These are phyloP conservation scores for Ustilaginoidea virens DNA, from an alignment of 2,329 filamentous ascomycete species.

Conservation along the genomic window DNA sequence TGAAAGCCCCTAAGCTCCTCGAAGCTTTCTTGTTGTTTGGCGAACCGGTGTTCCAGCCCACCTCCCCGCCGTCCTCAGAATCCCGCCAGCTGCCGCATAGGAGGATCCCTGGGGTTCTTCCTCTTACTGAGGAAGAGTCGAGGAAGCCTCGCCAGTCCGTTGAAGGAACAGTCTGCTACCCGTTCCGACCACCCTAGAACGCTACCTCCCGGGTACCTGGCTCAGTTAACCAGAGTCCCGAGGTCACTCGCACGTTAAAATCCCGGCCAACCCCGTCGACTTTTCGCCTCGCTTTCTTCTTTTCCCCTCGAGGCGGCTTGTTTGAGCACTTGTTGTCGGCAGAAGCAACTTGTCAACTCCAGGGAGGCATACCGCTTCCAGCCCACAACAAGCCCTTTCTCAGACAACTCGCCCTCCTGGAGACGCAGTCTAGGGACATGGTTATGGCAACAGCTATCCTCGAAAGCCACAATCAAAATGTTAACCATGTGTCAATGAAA, in stretches of 20 bases:
- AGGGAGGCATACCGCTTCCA: background rate
- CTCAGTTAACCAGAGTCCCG: too few species aligned
- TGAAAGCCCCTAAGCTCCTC: conserved; percentile 31
- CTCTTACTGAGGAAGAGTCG: conserved; percentile 99
- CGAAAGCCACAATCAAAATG: conserved; percentile 34
- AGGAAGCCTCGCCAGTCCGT: conserved; percentile 90
- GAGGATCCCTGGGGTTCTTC: conserved; percentile 96
- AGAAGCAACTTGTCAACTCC: conserved; percentile 2
- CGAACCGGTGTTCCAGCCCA: conserved; percentile 28
- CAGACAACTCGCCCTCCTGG: conserved; percentile 2
- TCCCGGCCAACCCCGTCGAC: background rate
- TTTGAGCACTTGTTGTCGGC: conserved; percentile 3
- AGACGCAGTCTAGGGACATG: conserved; percentile 32
- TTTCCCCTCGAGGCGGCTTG: background rate
- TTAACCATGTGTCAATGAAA: conserved; percentile 31
- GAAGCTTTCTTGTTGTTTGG: conserved; percentile 36
- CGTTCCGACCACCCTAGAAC: conserved; percentile 92
- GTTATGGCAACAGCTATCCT: conserved; percentile 48
- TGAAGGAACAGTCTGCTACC: conserved; percentile 82
- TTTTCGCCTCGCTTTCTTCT: too few species aligned
- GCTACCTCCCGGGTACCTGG: too few species aligned
- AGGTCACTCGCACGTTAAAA: too few species aligned
- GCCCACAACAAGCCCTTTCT: too few species aligned
- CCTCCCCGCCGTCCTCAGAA: conserved; percentile 40
- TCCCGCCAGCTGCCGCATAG: conserved; percentile 98